Percentiles rank a stretch among this genome's conserved stretches.
phyloP scores from a whole-genome alignment of 2,329 filamentous ascomycete species.

The Ascochyta koolunga region DNA sequence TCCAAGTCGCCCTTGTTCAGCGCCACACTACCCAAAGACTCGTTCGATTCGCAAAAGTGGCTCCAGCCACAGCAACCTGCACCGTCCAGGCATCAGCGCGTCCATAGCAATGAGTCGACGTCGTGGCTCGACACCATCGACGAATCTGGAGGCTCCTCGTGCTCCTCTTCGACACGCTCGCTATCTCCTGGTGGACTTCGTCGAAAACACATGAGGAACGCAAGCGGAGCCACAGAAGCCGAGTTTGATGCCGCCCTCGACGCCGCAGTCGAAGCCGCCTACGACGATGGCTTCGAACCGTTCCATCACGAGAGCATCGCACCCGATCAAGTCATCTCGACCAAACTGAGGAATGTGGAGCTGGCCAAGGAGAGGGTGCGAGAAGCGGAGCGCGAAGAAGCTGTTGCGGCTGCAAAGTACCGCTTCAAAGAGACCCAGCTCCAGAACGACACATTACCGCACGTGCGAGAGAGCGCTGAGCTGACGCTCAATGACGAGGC shows the following conservation, averaged over 20 bases:
- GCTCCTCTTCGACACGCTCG: conserved; percentile 78
- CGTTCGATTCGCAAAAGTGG: conserved; percentile 24
- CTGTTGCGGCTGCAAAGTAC: conserved; percentile 65
- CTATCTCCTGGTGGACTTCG: conserved; percentile 73
- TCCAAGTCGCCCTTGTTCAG: conserved; percentile 54
- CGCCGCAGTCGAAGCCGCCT: conserved; percentile 93
- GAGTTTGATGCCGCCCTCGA: conserved; percentile 95
- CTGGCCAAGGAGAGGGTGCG: conserved; percentile 76
- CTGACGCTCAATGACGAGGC: conserved; percentile 48
- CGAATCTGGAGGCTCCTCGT: conserved; percentile 80
- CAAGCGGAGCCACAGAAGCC: conserved; percentile 77
- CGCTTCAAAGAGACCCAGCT: conserved; percentile 57
- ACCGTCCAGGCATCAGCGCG: conserved; percentile 49
- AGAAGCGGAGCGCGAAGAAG: conserved; percentile 73
- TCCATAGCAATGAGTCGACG: conserved; percentile 77
- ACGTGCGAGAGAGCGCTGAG: conserved; percentile 47
- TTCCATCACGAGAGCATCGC: conserved; percentile 57
- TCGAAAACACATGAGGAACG: conserved; percentile 71
- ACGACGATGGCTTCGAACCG: conserved; percentile 87
- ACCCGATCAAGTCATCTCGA: conserved; percentile 42
- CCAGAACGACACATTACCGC: conserved; percentile 55
- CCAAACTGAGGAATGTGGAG: conserved; percentile 66
- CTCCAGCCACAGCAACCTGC: conserved; percentile 31
- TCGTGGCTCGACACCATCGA: conserved; percentile 96
- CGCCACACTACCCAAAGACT: conserved; percentile 25